Conservation (phyloP, 495 filamentous ascomycete species). For the Venustampulla echinocandica region DNA sequence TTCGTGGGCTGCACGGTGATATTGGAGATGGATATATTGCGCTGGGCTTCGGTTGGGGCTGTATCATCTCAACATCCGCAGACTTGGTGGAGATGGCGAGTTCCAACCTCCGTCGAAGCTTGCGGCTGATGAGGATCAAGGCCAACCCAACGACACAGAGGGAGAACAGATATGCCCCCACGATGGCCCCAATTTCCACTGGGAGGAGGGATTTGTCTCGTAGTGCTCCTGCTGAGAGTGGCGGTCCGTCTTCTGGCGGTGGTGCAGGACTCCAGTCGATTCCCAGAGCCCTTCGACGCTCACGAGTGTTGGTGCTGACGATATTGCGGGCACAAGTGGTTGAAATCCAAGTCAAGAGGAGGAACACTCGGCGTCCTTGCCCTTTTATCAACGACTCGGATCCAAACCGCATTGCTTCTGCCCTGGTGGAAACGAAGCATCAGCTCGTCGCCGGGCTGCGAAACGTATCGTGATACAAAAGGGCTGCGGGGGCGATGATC, state of each 20-base stretch:
- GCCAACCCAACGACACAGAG: constrained; percentile 57
- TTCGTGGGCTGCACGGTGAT: constrained; percentile 44
- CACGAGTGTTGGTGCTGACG: constrained; percentile 6
- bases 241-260: constrained; percentile 48
- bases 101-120: constrained; percentile 45
- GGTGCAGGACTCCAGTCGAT: constrained; percentile 50
- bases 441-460: constrained; percentile 10
- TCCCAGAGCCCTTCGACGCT: constrained; percentile 26
- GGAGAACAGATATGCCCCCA: constrained; percentile 68
- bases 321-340: constrained; percentile 19
- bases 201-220: constrained; percentile 56
- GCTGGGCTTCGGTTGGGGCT: constrained; percentile 29
- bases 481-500: constrained; percentile 9
- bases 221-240: constrained; percentile 43
- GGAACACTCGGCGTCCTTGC: constrained; percentile 5
- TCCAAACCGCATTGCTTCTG: constrained; percentile 12
- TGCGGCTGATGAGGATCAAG: constrained; percentile 56
- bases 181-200: constrained; percentile 67
- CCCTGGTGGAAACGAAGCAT: neutral
- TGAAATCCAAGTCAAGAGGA: neutral
- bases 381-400: constrained; percentile 9
- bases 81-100: constrained; percentile 34
- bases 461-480: constrained; percentile 21
- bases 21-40: constrained; percentile 31
- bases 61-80: constrained; percentile 55